Base-by-base conservation (phyloP, 2,329 filamentous ascomycete species). In the Alternaria sp. region DNA sequence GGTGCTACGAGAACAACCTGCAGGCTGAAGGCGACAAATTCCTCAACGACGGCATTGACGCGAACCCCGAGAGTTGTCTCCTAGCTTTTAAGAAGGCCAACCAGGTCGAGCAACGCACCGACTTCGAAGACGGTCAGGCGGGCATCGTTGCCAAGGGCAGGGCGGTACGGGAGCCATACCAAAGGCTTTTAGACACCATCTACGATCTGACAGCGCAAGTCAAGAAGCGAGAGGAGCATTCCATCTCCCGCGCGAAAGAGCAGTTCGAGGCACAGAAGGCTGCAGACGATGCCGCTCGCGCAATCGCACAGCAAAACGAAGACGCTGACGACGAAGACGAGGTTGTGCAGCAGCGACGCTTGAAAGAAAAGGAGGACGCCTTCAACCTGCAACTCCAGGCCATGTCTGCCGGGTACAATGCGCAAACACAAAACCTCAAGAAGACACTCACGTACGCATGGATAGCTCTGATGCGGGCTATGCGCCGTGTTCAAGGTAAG, bases 401-500 rank as follows among this genome's bases (percentile, higher is more conserved):
- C 6, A 83, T 89, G 44, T 83, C 85, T 72, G 86, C 91, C 62
- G 89, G 89, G 11, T 91, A 92, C 73, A 86, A 88, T 8, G 86
- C 86, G 5, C 92, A 97, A 73, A 88, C 90, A 34, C 89, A 90
- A 28, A 84, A 91, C 16, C 85, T 98, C 22, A 94, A 91, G 43
- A 90, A 91, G 70, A 94, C 92, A 1, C 90, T 99, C 57, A 97
- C 95, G 0, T 94, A 93, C 72, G 90, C 93, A 5, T 99, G 95
- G 95, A 96, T 98, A 73, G 93, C 93, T 16, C 84, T 98, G 60
- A 96, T 97, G 81, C 90, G 95, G 52, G 92, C 94, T 4, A 97
- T 97, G 87, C 92, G 95, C 58, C 92, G 95, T 54, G 90, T 98
- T 16, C 94, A 98, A 79, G 96, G 95, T 63, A 90, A 90, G 72